Base-by-base conservation (phyloP, 2,329 filamentous ascomycete species). In the Hypoxylon sp. region DNA sequence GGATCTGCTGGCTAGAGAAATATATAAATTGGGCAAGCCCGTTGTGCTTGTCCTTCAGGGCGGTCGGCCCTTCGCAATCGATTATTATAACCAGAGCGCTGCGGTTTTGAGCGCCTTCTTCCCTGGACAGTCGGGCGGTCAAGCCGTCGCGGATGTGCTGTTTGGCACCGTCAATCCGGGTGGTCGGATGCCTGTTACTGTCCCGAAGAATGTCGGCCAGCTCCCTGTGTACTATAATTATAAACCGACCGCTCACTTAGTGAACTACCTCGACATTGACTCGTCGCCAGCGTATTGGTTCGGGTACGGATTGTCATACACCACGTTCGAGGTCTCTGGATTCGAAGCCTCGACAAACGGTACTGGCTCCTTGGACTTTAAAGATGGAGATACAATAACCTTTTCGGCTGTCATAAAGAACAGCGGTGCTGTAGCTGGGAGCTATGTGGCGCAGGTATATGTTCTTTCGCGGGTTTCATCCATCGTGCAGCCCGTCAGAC, bases 361-460 rank as follows among this genome's bases (percentile, higher is more conserved):
- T 7, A 51, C 30, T 0, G 20, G 17, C 10, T 14, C 72, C 17
- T 30, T 49, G 4, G 66, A 54, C 5, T 78, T 78, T 55, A 64
- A 40, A 4, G 25, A 60, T 0, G 74, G 74, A 6, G 75, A 78
- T 31, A 79, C 65, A 0, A 77, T 85, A 7, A 72, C 56, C 1
- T 85, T 84, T 66, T 75, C 76, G 0, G 75, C 76, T 6, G 64
- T 37, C 0, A 66, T 83, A 3, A 75, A 61, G 27, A 84, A 84
- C 54, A 78, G 58, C 1, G 81, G 82, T 0, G 14, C 53, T 0
- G 27, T 76, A 10, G 63, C 70, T 2, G 82, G 82, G 2, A 81
- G 79, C 40, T 80, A 82, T 65, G 81, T 83, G 1, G 75, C 76
- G 31, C 81, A 83, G 61, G 76, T 83, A 3, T 85, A 85, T 64